Evolutionary conservation across 2,329 filamentous ascomycete species (phyloP).

Genomic region (Calonectria naviculata): DNA sequence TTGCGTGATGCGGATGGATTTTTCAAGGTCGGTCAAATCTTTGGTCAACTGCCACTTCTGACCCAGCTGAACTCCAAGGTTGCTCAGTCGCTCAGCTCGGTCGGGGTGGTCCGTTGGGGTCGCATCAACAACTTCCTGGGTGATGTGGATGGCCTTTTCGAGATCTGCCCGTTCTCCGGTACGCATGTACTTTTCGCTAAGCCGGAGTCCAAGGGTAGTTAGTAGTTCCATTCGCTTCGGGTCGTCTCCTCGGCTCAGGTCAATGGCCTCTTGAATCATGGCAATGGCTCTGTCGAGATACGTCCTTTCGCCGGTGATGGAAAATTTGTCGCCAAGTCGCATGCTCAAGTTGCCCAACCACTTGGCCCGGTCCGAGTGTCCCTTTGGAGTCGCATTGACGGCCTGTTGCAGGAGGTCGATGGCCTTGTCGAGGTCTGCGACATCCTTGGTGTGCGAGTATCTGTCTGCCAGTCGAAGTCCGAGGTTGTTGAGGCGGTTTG

Average conservation of each 20-base stretch:
- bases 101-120: neutral
- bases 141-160: neutral
- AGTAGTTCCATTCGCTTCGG: neutral
- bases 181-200: neutral
- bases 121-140: neutral
- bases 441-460: neutral
- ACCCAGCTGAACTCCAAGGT: neutral
- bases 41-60: neutral
- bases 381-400: neutral
- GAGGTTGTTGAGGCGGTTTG: neutral
- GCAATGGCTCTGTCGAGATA: neutral
- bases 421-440: neutral
- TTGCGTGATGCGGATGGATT: neutral
- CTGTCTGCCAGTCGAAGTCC: neutral
- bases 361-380: neutral
- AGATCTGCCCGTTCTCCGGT: neutral
- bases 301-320: neutral
- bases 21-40: neutral
- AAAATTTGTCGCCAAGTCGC: neutral
- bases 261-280: neutral
- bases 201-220: neutral
- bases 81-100: neutral
- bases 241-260: neutral
- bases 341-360: neutral
- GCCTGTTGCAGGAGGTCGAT: neutral